Evolutionary conservation across 495 filamentous ascomycete genomes (phyloP), one percentile per base, ranked within the genome.

Genomic region (Daldinia loculata): DNA sequence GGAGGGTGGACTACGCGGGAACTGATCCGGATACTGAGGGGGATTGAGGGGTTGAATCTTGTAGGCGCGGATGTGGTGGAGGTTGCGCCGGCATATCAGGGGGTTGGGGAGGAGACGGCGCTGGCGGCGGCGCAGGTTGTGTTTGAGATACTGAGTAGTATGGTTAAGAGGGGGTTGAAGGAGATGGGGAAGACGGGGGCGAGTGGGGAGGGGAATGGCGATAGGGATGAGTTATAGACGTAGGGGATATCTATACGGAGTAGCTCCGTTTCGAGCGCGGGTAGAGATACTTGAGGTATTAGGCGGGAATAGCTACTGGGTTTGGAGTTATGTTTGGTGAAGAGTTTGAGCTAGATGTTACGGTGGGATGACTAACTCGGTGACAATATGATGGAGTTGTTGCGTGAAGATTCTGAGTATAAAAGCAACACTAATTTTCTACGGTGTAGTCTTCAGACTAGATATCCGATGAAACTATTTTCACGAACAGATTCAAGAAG

Each of bases 41-140:
- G 90, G 0, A 77, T 93, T 7, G 89, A 92, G 81, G 84, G 83
- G 38, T 67, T 93, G 75, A 92, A 92, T 75, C 73, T 92, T 1
- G 89, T 93, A 19, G 91, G 91, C 0, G 90, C 89, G 4, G 91
- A 92, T 79, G 89, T 95, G 67, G 93, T 97, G 24, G 93, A 97
- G 85, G 93, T 97, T 14, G 89, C 90, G 51, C 93, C 93, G 1
- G 91, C 92, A 12, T 95, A 97, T 77, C 92, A 95, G 79, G 92
- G 92, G 5, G 87, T 85, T 55, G 92, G 90, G 0, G 93, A 97
- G 84, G 89, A 90, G 75, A 97, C 93, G 41, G 92, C 92, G 53
- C 82, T 95, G 70, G 92, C 91, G n/a, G 93, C 90, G 0, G 91
- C 92, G 9, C 92, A 95, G 82, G 86, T 91, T 22, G 90, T 89